phyloP scores from a whole-genome alignment of 2,329 filamentous ascomycete species.

The Myotisia sp. region DNA sequence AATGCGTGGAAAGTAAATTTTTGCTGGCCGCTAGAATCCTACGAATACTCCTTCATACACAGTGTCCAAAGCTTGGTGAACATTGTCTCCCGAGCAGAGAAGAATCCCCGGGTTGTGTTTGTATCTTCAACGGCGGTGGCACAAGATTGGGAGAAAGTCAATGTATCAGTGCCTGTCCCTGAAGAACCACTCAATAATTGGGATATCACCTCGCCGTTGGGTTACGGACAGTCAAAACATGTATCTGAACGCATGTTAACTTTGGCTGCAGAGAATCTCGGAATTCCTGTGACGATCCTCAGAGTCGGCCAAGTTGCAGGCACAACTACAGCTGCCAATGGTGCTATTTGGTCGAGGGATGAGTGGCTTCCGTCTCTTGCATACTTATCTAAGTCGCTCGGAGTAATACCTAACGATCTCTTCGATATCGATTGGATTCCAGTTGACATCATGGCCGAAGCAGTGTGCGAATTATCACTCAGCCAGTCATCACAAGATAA shows the following conservation, averaged over 20 bases:
- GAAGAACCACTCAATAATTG: background rate
- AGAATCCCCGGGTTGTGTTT: background rate
- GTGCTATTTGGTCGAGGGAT: background rate
- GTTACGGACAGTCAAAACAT: conserved; percentile 1
- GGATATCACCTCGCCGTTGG: background rate
- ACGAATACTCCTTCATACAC: background rate
- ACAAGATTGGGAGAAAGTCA: background rate
- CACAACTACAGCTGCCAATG: background rate
- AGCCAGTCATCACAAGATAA: background rate
- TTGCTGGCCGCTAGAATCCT: background rate
- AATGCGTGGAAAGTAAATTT: conserved; percentile 2
- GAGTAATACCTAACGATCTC: background rate
- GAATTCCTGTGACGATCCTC: conserved; percentile 1
- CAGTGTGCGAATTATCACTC: background rate
- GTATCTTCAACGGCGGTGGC: background rate
- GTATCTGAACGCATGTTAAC: conserved; percentile 1
- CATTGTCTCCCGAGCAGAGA: background rate
- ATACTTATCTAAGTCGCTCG: background rate
- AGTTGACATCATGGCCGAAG: background rate
- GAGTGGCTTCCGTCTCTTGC: background rate
- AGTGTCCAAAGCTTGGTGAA: background rate
- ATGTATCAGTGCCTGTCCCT: background rate
- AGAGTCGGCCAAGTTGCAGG: background rate
- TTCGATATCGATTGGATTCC: conserved; percentile 1
- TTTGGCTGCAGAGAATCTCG: background rate